Conservation (phyloP, 768 basidiomycete species). For the Mycena vulgaris region DNA sequence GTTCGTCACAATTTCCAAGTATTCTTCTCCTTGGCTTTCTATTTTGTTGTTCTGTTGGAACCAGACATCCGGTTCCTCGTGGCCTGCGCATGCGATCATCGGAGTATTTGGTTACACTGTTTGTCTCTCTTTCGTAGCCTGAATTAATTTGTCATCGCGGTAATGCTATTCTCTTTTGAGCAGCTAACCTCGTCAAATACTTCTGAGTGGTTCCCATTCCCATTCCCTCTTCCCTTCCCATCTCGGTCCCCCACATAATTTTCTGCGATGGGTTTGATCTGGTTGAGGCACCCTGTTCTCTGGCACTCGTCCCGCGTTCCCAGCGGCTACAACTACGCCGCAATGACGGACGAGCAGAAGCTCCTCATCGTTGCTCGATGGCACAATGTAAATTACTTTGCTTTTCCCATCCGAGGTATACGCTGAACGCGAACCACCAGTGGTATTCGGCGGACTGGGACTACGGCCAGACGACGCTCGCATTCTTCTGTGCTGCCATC, state of each 20-base stretch:
- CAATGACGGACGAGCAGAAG: slow-evolving; percentile 43
- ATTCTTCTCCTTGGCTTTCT: not conserved
- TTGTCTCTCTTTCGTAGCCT: not conserved
- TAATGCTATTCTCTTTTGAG: not conserved
- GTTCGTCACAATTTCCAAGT: not conserved
- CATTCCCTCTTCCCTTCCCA: not conserved
- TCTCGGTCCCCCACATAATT: not conserved
- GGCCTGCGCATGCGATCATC: slow-evolving; percentile 10
- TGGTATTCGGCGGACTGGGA: slow-evolving; percentile 47
- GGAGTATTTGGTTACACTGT: not conserved
- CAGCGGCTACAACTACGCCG: slow-evolving; percentile 40
- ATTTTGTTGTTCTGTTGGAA: too few relatives aligned
- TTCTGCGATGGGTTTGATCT: slow-evolving; percentile 43
- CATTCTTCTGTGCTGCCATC: slow-evolving; percentile 49
- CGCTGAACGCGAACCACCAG: not conserved
- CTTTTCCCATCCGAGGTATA: not conserved
- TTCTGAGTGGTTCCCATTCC: not conserved
- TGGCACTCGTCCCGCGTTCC: slow-evolving; percentile 47
- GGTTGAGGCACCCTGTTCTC: slow-evolving; percentile 45
- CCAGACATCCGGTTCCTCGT: too few relatives aligned
- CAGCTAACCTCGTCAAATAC: not conserved
- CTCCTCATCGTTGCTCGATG: slow-evolving; percentile 42
- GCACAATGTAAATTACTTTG: slow-evolving; percentile 42
- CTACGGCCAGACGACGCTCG: slow-evolving; percentile 47
- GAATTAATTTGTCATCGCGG: not conserved